Conservation (phyloP, 306 rosid genomes). For the Cicer judaicum region DNA sequence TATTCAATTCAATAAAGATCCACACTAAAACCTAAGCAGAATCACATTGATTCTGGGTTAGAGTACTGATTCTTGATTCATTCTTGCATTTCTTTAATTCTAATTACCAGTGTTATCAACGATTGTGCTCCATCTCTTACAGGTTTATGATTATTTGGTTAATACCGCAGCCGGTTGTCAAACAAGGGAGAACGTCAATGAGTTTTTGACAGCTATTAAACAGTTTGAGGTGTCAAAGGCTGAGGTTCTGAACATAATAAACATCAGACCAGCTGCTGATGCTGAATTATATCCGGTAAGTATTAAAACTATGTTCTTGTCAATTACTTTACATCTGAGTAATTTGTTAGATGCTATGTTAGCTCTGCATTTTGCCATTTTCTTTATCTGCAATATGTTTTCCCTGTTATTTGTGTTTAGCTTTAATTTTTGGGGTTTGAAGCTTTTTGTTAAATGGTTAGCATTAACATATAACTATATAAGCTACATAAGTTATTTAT, state of each 20-base stretch:
- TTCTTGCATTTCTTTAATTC: no score
- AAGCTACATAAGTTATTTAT: not conserved
- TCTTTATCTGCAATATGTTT: slow-evolving; percentile 1
- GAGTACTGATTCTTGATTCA: no score
- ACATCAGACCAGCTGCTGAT: slow-evolving; percentile 57
- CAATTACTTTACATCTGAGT: not conserved
- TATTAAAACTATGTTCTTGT: not conserved
- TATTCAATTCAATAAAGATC: no score
- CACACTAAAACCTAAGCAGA: no score
- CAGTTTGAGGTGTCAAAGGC: slow-evolving; percentile 68
- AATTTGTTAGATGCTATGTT: not conserved
- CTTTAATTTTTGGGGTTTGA: slow-evolving; percentile 19
- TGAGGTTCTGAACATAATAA: slow-evolving; percentile 74
- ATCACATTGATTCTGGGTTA: no score
- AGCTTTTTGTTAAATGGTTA: slow-evolving; percentile 7
- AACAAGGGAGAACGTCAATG: slow-evolving; percentile 59
- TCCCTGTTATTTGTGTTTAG: not conserved
- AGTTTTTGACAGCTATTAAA: slow-evolving; percentile 57
- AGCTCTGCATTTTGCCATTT: slow-evolving; percentile 10
- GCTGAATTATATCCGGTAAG: slow-evolving; percentile 66
- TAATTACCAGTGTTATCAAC: not conserved
- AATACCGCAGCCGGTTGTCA: slow-evolving; percentile 60
- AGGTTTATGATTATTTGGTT: slow-evolving; percentile 80
- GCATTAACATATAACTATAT: not conserved
- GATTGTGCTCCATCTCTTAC: slow-evolving; percentile 10